Evolutionary conservation across 1,284 basidiomycete species (phyloP), one percentile per base, ranked within the genome.

Genomic region (Xerocomus amazonicus): DNA sequence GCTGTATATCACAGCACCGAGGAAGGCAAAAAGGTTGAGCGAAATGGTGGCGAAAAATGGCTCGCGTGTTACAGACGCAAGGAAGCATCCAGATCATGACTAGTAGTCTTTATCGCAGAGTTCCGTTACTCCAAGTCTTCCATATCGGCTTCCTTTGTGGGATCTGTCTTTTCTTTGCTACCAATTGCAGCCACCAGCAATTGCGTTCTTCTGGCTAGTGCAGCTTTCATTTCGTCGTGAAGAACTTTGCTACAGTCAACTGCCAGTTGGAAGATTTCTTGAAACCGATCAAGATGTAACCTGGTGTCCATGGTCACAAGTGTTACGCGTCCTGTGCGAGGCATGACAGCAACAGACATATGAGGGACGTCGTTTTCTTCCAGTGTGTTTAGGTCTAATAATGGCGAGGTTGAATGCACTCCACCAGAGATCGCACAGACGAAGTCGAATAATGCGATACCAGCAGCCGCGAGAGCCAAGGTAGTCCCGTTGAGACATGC

Each of bases 401-500:
- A 74, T 2, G 91, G 83, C 19, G 83, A 84, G 1, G 84, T 84
- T 29, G 82, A 75, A 66, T 89, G 84, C 45, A 92, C 82, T 36
- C 91, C 92, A 45, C 90, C 83, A 1, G 90, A 83, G 52, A 95
- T 77, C 13, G 92, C 86, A 56, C 90, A 89, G 45, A 97, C 86
- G 68, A 97, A 94, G 73, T 98, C 95, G 51, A 83, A 73, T 60
- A 98, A 77, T 0, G 95, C 87, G 23, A 99, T 88, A 3, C 97
- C 97, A 3, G 95, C 92, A 52, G 83, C 86, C 57, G 92, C 80
- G 35, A 99, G 80, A 0, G 96, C 93, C 38, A 99, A 80, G 4
- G 94, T 96, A 2, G 93, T 92, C 19, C 88, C 94, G 68, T 99
- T 99, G 64, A 99, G 91, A 56, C 92, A 89, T 5, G 94, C 86